Base-by-base conservation (phyloP, 1,284 basidiomycete genomes). In the Leccinum pachyderme region DNA sequence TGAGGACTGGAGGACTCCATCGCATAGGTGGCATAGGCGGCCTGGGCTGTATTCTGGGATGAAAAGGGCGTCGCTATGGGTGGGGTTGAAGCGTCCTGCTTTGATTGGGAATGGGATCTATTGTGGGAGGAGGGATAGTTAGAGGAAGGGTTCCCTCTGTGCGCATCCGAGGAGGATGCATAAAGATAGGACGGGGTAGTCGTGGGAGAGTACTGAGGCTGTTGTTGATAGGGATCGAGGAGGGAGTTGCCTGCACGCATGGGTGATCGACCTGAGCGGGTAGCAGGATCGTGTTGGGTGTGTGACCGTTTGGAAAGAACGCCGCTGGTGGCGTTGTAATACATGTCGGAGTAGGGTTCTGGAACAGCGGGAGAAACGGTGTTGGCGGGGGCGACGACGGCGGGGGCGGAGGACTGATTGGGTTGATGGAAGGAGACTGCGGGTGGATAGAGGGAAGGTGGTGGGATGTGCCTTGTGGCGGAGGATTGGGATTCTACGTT, bases 171-270 rank as follows among this genome's bases (percentile, higher is more conserved):
- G 11, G 77, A 77, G 18, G 65, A 57, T 43, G 74, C 79, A 63
- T 86, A 87, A 33, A 82, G 73, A 64, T 79, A 82, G 60, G 75
- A 73, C 48, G 74, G 64, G 53, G 69, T 72, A 18, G 79, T 74
- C 24, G 83, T 78, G 18, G 84, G 81, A 52, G 85, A 84, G 63
- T 84, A 87, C 61, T 82, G 83, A 29, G 79, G 70, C 71, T 87
- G 86, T 56, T 83, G 76, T 24, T 79, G 85, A 65, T 88, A 89
- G 22, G 84, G 81, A 70, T 89, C 87, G 58, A 88, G 75, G 49
- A 84, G 75, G 39, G 79, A 69, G 62, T 77, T 80, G 48, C 73
- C 75, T n/a, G 75, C 63, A 52, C 84, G 80, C 61, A 84, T 77
- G 39, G 87, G 86, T 25, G 86, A 87, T 61, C 84, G 78, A 52